Percentiles rank a stretch among this genome's conserved stretches.
phyloP scores from a whole-genome alignment of 1,284 basidiomycete species.

The Leucocoprinus gongylophorus region DNA sequence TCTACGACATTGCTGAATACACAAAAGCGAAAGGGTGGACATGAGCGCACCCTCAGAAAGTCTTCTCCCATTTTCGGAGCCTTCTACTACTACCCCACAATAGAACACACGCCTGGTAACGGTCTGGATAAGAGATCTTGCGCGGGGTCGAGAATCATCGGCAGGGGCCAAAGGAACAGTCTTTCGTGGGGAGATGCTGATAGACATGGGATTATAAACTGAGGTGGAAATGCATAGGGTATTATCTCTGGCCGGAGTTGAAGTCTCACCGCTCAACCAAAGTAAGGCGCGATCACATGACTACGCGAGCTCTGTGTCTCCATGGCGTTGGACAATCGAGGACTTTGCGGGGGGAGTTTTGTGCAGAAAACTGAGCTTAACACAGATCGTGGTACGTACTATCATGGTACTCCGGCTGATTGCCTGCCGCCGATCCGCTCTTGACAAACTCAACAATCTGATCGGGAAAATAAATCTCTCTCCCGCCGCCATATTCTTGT shows the following conservation, averaged over 20 bases:
- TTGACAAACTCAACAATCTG: background rate
- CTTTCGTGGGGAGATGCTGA: conserved; percentile 61
- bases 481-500: conserved; percentile 2
- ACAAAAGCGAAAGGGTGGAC: background rate
- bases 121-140: conserved; percentile 32
- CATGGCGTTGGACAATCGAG: no score
- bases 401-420: no score
- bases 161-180: conserved; percentile 60
- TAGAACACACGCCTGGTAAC: conserved; percentile 70
- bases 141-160: conserved; percentile 43
- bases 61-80: conserved; percentile 56
- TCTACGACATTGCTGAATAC: conserved; percentile 36
- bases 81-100: conserved; percentile 77
- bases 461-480: background rate
- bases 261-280: conserved; percentile 6
- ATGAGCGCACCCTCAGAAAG: conserved; percentile 53
- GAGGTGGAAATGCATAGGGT: conserved; percentile 10
- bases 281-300: conserved; percentile 15
- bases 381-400: no score
- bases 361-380: no score
- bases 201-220: conserved; percentile 29
- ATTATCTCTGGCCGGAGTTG: conserved; percentile 8
- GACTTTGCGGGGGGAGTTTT: no score
- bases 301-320: conserved; percentile 1
- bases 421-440: no score